These are phyloP conservation scores for Leccinum arenicola DNA, from an alignment of 768 basidiomycete genomes.

Conservation along the genomic window DNA sequence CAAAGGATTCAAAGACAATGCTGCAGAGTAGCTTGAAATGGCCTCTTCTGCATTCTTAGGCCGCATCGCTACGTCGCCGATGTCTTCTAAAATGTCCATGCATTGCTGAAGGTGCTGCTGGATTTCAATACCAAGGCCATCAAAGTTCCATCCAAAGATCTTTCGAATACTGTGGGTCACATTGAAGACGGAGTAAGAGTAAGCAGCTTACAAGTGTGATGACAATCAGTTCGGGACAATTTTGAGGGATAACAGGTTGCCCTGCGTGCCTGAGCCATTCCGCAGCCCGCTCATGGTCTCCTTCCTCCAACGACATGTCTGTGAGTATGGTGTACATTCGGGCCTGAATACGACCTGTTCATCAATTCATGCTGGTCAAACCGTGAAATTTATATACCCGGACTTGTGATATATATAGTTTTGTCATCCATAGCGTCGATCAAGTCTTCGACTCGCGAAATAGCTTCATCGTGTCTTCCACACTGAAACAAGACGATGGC, in stretches of 20 bases:
- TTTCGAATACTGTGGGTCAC: neutral
- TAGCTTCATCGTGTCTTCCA: neutral
- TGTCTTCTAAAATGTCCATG: neutral
- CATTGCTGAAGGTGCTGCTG: neutral
- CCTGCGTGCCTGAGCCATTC: no score
- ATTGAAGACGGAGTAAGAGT: accelerated
- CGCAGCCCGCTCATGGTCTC: neutral
- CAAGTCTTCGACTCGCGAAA: conserved; percentile 3
- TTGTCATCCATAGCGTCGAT: neutral
- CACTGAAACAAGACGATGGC: neutral
- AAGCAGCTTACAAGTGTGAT: conserved; percentile 8
- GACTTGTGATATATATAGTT: neutral
- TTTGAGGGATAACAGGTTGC: neutral
- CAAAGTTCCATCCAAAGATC: conserved; percentile 15
- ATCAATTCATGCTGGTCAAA: neutral
- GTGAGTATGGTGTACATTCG: conserved; percentile 4
- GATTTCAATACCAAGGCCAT: neutral
- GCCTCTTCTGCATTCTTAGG: neutral
- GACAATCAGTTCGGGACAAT: neutral
- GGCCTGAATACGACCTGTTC: neutral
- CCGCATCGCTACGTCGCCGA: neutral
- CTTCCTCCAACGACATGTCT: neutral
- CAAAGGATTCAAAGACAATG: neutral
- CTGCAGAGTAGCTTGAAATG: neutral
- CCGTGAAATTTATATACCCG: neutral